Conservation (phyloP, 441 rosid genomes). For the Metrosideros polymorpha region DNA sequence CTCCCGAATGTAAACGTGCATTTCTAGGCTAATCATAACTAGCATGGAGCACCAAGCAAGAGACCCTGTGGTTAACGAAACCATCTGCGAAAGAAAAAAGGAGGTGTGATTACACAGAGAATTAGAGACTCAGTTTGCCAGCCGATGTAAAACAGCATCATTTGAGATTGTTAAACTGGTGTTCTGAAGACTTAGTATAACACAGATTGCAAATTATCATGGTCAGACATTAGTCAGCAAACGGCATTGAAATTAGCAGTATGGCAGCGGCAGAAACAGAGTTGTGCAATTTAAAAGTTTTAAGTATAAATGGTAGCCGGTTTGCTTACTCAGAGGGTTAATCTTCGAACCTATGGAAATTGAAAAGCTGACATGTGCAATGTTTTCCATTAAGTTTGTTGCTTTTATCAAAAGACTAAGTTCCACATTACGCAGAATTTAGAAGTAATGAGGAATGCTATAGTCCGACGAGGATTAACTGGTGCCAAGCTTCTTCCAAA, state of each 20-base stretch:
- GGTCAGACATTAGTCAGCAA: not conserved
- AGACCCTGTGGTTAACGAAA: not conserved
- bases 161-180: not conserved
- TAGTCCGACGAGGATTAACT: not conserved
- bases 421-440: not conserved
- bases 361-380: not conserved
- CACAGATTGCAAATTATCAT: not conserved
- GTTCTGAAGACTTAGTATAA: not conserved
- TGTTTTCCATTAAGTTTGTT: not conserved
- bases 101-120: not conserved
- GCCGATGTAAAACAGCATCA: not conserved
- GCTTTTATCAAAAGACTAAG: not conserved
- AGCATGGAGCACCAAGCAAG: slow-evolving; percentile 13
- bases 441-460: not conserved
- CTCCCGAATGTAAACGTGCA: not conserved
- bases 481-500: not conserved
- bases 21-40: not conserved
- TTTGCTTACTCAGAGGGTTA: not conserved
- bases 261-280: not conserved
- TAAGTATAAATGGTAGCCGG: not conserved
- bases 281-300: not conserved
- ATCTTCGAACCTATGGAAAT: not conserved
- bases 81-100: not conserved
- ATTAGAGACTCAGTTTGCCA: not conserved
- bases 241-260: not conserved